Conservation (phyloP, 495 filamentous ascomycete species). For the Aspergillus incahuasiensis region DNA sequence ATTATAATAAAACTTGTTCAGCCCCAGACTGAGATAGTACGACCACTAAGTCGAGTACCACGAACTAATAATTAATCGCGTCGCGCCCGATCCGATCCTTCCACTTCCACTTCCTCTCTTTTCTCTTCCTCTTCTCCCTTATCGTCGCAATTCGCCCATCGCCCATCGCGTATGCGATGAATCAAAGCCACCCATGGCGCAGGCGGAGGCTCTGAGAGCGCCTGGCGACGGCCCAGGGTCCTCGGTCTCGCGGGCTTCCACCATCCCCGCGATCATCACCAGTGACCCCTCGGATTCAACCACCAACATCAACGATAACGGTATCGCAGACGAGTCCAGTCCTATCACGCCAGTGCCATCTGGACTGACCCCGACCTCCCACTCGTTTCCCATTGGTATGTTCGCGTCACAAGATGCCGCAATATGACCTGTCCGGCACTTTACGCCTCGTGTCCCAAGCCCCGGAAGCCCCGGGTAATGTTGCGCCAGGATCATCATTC, state of each 20-base stretch:
- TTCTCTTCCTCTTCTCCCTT: neutral
- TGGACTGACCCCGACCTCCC: conserved; percentile 15
- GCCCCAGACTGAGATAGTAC: neutral
- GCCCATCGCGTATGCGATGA: conserved; percentile 18
- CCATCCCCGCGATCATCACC: conserved; percentile 23
- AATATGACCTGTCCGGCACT: neutral
- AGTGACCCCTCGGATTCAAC: conserved; percentile 12
- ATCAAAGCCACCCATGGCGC: conserved; percentile 27
- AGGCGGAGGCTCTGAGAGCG: conserved; percentile 27
- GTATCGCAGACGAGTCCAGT: conserved; percentile 14
- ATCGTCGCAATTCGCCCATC: neutral
- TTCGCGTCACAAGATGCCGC: conserved; percentile 11
- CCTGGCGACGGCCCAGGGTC: conserved; percentile 13
- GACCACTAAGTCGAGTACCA: neutral
- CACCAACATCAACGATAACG: conserved; percentile 8
- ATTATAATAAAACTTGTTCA: neutral
- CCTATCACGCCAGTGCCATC: conserved; percentile 6
- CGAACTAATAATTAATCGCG: conserved; percentile 6
- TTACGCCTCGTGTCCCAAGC: neutral
- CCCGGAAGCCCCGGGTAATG: conserved; percentile 6
- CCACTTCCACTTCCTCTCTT: neutral
- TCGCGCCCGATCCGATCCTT: conserved; percentile 3
- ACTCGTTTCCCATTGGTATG: conserved; percentile 25
- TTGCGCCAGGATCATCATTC: conserved; percentile 8
- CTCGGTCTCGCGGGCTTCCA: conserved; percentile 18